Conservation (phyloP, 2,329 filamentous ascomycete species). For the Coleophoma eucalyptorum region DNA sequence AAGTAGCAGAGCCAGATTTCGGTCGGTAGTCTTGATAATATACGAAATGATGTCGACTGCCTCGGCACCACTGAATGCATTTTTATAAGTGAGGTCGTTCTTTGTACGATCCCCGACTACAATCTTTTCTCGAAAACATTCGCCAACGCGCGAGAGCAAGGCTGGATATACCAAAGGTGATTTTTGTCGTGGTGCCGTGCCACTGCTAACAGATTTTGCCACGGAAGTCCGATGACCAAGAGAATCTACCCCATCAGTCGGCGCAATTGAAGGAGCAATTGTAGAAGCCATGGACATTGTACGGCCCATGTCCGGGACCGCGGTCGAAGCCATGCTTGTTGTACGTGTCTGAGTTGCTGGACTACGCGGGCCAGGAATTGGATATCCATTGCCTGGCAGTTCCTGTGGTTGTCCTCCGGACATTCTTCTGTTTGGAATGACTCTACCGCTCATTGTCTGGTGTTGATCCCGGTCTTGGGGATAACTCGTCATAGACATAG, state of each 20-base stretch:
- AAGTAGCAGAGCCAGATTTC: slow-evolving; percentile 86
- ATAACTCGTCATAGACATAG: slow-evolving; percentile 93
- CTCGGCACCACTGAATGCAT: slow-evolving; percentile 92
- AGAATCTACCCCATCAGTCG: slow-evolving; percentile 50
- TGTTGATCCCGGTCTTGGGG: slow-evolving; percentile 73
- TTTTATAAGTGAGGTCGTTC: slow-evolving; percentile 96
- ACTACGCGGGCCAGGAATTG: slow-evolving; percentile 17
- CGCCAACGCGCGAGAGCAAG: slow-evolving; percentile 85
- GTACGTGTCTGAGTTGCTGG: slow-evolving; percentile 50
- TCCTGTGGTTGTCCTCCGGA: slow-evolving; percentile 25
- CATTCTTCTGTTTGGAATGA: slow-evolving; percentile 74
- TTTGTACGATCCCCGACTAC: slow-evolving; percentile 84
- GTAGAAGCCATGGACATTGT: slow-evolving; percentile 95
- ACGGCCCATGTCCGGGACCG: slow-evolving; percentile 43
- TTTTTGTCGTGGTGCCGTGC: slow-evolving; percentile 31
- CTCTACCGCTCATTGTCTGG: slow-evolving; percentile 89
- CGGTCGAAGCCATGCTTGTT: slow-evolving; percentile 52
- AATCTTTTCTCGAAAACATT: slow-evolving; percentile 88
- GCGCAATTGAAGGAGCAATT: slow-evolving; percentile 65
- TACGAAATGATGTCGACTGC: slow-evolving; percentile 94
- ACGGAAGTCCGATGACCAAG: slow-evolving; percentile 53
- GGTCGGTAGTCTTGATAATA: slow-evolving; percentile 95
- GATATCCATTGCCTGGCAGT: slow-evolving; percentile 20
- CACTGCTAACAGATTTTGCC: slow-evolving; percentile 32
- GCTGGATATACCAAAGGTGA: slow-evolving; percentile 92